Evolutionary conservation across 495 filamentous ascomycete genomes (phyloP).

Genomic region (Penicillium diatomitis): DNA sequence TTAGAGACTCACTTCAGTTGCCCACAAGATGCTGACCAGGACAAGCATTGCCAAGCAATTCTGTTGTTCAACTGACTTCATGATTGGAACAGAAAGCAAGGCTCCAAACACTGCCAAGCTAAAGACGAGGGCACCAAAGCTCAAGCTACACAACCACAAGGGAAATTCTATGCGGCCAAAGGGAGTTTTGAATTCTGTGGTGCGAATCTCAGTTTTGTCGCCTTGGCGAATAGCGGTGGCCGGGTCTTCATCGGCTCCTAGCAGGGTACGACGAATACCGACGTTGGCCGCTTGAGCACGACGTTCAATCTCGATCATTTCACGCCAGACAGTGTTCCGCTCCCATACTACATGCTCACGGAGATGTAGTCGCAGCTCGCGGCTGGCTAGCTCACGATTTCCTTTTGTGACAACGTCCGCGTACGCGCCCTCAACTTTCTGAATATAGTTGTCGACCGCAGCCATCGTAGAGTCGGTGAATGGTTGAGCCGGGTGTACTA

Average conservation of each 20-base stretch:
- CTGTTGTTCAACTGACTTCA: constrained; percentile 81
- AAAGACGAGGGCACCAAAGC: constrained; percentile 65
- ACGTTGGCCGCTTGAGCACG: constrained; percentile 93
- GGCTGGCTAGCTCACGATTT: constrained; percentile 60
- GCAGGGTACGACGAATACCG: constrained; percentile 65
- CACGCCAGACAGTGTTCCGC: constrained; percentile 95
- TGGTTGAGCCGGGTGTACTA: constrained; percentile 63
- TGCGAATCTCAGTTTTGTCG: constrained; percentile 56
- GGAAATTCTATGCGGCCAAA: constrained; percentile 69
- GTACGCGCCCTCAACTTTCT: constrained; percentile 68
- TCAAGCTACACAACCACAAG: constrained; percentile 71
- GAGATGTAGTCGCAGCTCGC: constrained; percentile 83
- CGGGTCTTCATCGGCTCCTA: constrained; percentile 66
- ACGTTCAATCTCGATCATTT: constrained; percentile 96
- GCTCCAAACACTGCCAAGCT: constrained; percentile 65
- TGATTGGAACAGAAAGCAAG: constrained; percentile 63
- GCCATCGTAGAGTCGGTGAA: constrained; percentile 65
- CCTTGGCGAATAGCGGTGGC: constrained; percentile 68
- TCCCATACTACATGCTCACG: constrained; percentile 99
- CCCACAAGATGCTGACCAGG: constrained; percentile 91
- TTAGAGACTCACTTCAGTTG: constrained; percentile 68
- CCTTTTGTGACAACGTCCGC: constrained; percentile 72
- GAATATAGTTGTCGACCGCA: constrained; percentile 59
- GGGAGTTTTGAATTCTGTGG: constrained; percentile 69
- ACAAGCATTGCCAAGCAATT: constrained; percentile 92